Percentiles rank a stretch among this genome's conserved stretches.
Evolutionary conservation across 1,284 basidiomycete genomes (phyloP).

Genomic region (Trichosporon inkin): DNA sequence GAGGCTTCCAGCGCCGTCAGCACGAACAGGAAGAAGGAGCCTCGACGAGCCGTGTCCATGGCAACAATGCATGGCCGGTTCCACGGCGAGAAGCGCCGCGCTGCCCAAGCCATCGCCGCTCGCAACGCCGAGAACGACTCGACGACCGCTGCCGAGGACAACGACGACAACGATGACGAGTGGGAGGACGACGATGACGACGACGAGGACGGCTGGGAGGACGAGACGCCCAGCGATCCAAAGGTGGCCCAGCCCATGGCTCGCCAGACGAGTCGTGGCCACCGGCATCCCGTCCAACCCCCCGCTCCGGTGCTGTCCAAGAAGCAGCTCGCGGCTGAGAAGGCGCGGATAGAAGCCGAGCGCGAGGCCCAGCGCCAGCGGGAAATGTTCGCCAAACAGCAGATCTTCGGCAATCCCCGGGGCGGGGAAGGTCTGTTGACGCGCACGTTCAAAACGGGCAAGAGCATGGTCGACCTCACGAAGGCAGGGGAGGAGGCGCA

Average conservation of each 20-base stretch:
- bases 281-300: background rate
- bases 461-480: slow-evolving; percentile 45
- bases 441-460: slow-evolving; percentile 39
- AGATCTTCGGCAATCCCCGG: slow-evolving; percentile 32
- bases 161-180: slow-evolving; percentile 14
- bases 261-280: slow-evolving; percentile 4
- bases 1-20: slow-evolving; percentile 29
- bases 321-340: slow-evolving; percentile 36
- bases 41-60: slow-evolving; percentile 38
- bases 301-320: slow-evolving; percentile 22
- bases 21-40: slow-evolving; percentile 19
- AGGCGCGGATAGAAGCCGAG: slow-evolving; percentile 37
- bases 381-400: slow-evolving; percentile 48
- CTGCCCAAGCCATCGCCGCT: slow-evolving; percentile 32
- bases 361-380: slow-evolving; percentile 43
- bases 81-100: slow-evolving; percentile 40
- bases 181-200: slow-evolving; percentile 16
- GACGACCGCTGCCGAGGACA: slow-evolving; percentile 20
- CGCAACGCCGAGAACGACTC: slow-evolving; percentile 32
- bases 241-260: slow-evolving; percentile 1
- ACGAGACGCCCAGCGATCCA: slow-evolving; percentile 9
- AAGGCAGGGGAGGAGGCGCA: slow-evolving; percentile 9
- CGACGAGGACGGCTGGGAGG: slow-evolving; percentile 16
- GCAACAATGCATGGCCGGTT: slow-evolving; percentile 44
- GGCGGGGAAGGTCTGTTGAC: slow-evolving; percentile 33